Conservation (phyloP, 148 eudicot species). For the Diospyros kaki region DNA sequence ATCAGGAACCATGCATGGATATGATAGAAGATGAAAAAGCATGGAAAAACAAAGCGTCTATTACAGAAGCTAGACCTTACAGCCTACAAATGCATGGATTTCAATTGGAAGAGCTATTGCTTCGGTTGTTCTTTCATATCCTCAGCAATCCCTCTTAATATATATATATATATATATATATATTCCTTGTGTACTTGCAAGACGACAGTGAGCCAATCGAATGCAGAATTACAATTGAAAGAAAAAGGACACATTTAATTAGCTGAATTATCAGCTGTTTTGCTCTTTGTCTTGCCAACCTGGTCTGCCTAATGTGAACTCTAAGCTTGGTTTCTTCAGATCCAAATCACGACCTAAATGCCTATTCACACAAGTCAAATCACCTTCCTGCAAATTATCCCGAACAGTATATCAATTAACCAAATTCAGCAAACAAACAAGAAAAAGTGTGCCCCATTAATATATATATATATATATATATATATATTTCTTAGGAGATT, state of each 20-base stretch:
- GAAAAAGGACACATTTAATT: not conserved
- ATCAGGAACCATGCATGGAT: no score
- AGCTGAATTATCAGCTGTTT: not conserved
- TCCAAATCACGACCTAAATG: conserved; percentile 15
- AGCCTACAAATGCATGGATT: not conserved
- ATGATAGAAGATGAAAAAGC: no score
- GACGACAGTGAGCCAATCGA: not conserved
- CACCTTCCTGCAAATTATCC: conserved; percentile 18
- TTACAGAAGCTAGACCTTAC: not conserved
- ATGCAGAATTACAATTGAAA: not conserved
- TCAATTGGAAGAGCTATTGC: not conserved
- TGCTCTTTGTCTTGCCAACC: conserved; percentile 20
- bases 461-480: no score
- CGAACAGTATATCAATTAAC: no score
- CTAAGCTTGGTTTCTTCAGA: conserved; percentile 23
- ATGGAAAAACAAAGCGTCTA: not conserved
- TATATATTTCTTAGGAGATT: no score
- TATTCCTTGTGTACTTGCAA: not conserved
- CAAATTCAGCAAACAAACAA: no score
- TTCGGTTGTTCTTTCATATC: not conserved
- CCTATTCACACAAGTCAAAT: conserved; percentile 17
- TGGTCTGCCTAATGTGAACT: conserved; percentile 32
- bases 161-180: no score
- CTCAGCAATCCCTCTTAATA: not conserved
- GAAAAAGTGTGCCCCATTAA: no score